These are phyloP conservation scores for Straminergon stramineum DNA, from an alignment of 225 moss, liverwort and hornwort genomes.

Conservation along the genomic window DNA sequence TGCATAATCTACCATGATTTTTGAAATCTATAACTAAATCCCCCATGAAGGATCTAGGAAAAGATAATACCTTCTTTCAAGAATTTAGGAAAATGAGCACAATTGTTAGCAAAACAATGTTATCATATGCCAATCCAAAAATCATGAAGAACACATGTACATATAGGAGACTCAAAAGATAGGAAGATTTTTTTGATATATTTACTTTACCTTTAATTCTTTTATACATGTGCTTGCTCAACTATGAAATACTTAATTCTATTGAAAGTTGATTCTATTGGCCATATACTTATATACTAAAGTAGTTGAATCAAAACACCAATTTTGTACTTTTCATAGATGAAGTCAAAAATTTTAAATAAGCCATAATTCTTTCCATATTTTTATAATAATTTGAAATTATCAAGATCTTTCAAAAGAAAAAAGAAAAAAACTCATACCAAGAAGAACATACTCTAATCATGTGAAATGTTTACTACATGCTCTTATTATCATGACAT, in stretches of 20 bases:
- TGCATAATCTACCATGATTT: not conserved
- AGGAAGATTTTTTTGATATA: too few relatives aligned
- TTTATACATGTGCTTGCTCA: not conserved
- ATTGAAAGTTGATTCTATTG: not conserved
- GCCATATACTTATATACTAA: accelerated
- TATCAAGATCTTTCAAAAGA: accelerated
- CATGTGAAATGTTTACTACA: not conserved
- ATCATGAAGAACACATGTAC: not conserved
- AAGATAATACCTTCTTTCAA: not conserved
- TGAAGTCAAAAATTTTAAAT: not conserved
- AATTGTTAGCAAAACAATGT: not conserved
- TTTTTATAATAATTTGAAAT: not conserved
- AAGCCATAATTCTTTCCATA: not conserved
- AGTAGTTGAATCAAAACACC: not conserved
- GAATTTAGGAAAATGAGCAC: accelerated
- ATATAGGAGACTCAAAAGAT: not conserved
- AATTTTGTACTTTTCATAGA: not conserved
- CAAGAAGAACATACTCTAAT: not conserved
- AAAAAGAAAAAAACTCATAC: not conserved
- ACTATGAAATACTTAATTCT: not conserved
- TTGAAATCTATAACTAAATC: not conserved
- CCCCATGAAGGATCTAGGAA: not conserved
- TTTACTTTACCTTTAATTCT: not conserved
- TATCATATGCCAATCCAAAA: not conserved
- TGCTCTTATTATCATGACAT: not conserved